Percentiles rank a stretch among this genome's conserved stretches.
Conservation (phyloP, 768 basidiomycete species). For the Tylopilus felleus region DNA sequence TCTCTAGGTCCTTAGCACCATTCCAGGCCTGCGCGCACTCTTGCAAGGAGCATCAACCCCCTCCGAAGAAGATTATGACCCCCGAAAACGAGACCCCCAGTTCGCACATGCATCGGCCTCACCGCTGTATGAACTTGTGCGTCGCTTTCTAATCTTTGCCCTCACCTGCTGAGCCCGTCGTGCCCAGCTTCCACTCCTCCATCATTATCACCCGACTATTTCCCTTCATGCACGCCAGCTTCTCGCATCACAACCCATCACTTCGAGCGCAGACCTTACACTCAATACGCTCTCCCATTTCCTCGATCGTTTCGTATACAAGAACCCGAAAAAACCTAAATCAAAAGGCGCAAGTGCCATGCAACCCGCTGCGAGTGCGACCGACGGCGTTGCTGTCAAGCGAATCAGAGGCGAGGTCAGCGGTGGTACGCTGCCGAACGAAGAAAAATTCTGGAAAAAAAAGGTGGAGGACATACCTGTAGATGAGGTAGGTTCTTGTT, state of each 20-base stretch:
- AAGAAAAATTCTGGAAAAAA: constrained; percentile 68
- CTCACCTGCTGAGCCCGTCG: not conserved
- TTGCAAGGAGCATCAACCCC: constrained; percentile 34
- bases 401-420: constrained; percentile 59
- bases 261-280: constrained; percentile 82
- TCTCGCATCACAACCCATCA: constrained; percentile 65
- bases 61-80: constrained; percentile 59
- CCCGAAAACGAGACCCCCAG: constrained; percentile 85
- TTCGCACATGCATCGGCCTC: constrained; percentile 76
- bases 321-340: constrained; percentile 81
- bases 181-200: constrained; percentile 65
- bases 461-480: constrained; percentile 72
- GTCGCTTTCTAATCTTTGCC: constrained; percentile 23
- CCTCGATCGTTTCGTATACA: constrained; percentile 95
- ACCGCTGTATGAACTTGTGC: constrained; percentile 88
- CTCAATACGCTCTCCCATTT: constrained; percentile 93
- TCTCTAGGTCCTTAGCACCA: constrained; percentile 48
- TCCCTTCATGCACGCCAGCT: constrained; percentile 85
- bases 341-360: constrained; percentile 85
- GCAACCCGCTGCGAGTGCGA: constrained; percentile 80
- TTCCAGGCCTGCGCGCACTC: constrained; percentile 45
- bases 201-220: constrained; percentile 90
- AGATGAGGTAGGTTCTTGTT: constrained; percentile 61
- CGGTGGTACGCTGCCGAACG: constrained; percentile 58
- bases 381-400: constrained; percentile 68